Base-by-base conservation (phyloP, 371 early-diverging fungal species). In the Saksenaea vasiformis region DNA sequence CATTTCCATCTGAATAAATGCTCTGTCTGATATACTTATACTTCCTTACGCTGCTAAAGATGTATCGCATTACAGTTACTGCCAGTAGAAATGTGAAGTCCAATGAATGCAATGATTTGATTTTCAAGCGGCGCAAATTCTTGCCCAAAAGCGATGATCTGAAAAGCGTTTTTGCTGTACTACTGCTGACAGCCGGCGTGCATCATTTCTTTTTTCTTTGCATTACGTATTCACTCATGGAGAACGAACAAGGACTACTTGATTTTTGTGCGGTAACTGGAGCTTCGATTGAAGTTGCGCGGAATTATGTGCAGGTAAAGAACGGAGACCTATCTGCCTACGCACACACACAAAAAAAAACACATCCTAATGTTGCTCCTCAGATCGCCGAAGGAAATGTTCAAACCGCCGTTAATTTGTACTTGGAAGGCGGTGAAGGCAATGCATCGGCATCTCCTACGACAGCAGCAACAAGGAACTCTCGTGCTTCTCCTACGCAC, bases 361-460 rank as follows among this genome's bases (percentile, higher is more conserved):
- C 53, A 10, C 24, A 35, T 10, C 15, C 26, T 10, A 47, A 47
- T 47, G 22, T 47, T 62, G 47, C 2, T 4, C 37, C 24, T 15
- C 57, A 81, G 82, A 66, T 78, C 56, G 72, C 82, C 11, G 82
- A 81, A 54, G 73, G 75, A 31, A 67, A 78, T 60, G 74, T 81
- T 2, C 68, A 77, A 57, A 70, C 72, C 11, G 82, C 82, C 10
- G 66, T 81, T 9, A 70, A 72, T 1, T 59, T 81, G 0, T 81
- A 65, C 65, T 58, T 76, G 34, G 82, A 78, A 59, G 74, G 67
- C 43, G 76, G 76, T 36, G 74, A 67, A 34, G 68, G 54, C 22
- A 17, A 31, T 35, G 35, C 51, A 8, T 38, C 51, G 38, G 28
- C 58, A 14, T 14, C 41, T 13, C 19, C 55, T 1, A 44, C 15